phyloP scores from a whole-genome alignment of 371 early-diverging fungal species.

The Mortierella sp. region DNA sequence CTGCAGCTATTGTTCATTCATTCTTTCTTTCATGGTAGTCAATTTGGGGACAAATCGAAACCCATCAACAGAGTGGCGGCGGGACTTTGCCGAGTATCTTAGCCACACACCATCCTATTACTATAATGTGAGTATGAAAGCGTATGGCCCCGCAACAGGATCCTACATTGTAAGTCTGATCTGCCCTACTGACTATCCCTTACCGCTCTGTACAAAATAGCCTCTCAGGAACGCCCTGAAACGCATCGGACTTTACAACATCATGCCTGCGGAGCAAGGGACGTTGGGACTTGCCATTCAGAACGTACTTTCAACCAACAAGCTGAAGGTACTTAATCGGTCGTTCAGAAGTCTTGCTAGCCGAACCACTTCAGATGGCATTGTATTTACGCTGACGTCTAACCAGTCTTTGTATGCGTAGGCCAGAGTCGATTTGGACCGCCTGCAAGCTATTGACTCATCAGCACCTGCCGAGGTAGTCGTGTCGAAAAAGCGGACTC shows the following conservation, averaged over 20 bases:
- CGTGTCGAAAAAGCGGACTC: conserved; percentile 28
- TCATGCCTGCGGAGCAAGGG: conserved; percentile 37
- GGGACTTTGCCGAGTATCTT: conserved; percentile 69
- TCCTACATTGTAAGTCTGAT: no score
- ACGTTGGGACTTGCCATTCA: conserved; percentile 17
- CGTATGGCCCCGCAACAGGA: not conserved
- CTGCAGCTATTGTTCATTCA: not conserved
- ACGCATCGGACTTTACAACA: conserved; percentile 50
- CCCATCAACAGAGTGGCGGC: conserved; percentile 61
- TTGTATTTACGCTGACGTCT: no score
- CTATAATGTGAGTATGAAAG: conserved; percentile 45
- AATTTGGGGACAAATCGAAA: conserved; percentile 36
- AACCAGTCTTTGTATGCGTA: not conserved
- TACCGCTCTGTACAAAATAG: conserved; percentile 50
- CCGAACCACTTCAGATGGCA: not conserved
- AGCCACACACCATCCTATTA: conserved; percentile 72
- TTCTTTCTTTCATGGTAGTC: conserved; percentile 20
- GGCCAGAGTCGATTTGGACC: conserved; percentile 43
- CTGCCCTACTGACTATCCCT: conserved; percentile 27
- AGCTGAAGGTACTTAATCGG: conserved; percentile 25
- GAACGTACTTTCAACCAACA: conserved; percentile 32
- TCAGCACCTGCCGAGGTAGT: conserved; percentile 13
- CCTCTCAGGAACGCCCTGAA: conserved; percentile 58
- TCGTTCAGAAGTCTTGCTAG: no score
- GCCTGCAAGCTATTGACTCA: conserved; percentile 24